Conservation (phyloP, 495 filamentous ascomycete species). For the Lophiotrema nucula region DNA sequence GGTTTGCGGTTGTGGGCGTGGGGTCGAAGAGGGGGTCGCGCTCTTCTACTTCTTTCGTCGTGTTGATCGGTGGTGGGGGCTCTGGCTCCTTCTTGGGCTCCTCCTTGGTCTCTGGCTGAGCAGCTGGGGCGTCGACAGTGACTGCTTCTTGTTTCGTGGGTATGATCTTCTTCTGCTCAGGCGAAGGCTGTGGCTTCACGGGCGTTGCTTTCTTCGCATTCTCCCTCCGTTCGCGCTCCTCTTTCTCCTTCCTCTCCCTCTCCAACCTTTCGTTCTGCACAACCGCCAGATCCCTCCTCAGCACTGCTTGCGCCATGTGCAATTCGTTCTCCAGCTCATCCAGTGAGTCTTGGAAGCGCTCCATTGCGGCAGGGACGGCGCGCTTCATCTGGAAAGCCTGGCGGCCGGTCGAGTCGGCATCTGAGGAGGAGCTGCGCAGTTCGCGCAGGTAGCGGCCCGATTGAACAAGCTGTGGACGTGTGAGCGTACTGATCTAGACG, state of each 20-base stretch:
- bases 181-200: neutral
- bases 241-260: constrained; percentile 32
- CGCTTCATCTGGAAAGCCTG: constrained; percentile 9
- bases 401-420: constrained; percentile 1
- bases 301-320: constrained; percentile 26
- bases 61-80: constrained; percentile 7
- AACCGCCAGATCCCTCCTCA: constrained; percentile 37
- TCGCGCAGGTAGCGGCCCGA: constrained; percentile 28
- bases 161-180: neutral
- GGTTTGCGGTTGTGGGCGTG: constrained; percentile 23
- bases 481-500: no score
- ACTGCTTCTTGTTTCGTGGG: neutral
- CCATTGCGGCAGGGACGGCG: constrained; percentile 20
- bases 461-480: constrained; percentile 23
- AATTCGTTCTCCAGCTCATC: constrained; percentile 38
- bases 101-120: neutral
- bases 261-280: constrained; percentile 27
- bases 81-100: constrained; percentile 1
- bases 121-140: neutral
- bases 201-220: constrained; percentile 19
- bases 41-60: neutral
- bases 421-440: constrained; percentile 7
- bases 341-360: constrained; percentile 35
- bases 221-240: constrained; percentile 28
- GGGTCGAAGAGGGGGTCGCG: constrained; percentile 23